These are phyloP conservation scores for Amylocarpus encephaloides DNA, from an alignment of 2,329 filamentous ascomycete species.

Conservation along the genomic window DNA sequence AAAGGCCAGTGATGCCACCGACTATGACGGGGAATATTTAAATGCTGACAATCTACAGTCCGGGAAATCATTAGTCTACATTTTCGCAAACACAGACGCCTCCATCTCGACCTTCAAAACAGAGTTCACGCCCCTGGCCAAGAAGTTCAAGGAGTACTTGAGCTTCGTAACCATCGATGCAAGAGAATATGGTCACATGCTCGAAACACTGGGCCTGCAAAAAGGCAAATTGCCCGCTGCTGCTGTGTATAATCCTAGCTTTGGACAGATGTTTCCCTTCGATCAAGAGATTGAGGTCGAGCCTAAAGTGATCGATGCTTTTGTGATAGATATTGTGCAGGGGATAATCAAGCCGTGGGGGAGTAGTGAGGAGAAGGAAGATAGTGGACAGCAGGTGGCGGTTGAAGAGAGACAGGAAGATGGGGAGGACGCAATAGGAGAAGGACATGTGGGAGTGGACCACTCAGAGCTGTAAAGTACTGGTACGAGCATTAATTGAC, in stretches of 20 bases:
- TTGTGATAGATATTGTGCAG: conserved; percentile 30
- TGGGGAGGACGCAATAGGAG: neutral
- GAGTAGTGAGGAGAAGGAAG: neutral
- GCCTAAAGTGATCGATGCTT: conserved; percentile 35
- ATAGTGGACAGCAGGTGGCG: neutral
- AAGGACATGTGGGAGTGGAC: too few species aligned
- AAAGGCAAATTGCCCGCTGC: conserved; percentile 31
- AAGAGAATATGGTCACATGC: conserved; percentile 40
- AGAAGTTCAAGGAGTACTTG: conserved; percentile 42
- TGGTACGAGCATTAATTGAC: too few species aligned
- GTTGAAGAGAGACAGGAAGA: neutral
- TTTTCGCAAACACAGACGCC: conserved; percentile 29
- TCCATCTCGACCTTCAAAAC: conserved; percentile 34
- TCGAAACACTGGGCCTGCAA: conserved; percentile 35
- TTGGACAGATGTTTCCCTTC: conserved; percentile 40
- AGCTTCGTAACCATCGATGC: conserved; percentile 43
- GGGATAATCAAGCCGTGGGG: neutral
- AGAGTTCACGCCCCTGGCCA: conserved; percentile 37
- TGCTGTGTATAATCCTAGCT: conserved; percentile 40
- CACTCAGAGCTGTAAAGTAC: too few species aligned
- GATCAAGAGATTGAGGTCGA: conserved; percentile 27
- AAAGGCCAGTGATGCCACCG: conserved; percentile 28
- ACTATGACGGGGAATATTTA: too few species aligned
- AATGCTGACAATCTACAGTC: conserved; percentile 25
- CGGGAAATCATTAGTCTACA: conserved; percentile 36